Base-by-base conservation (phyloP, 2,329 filamentous ascomycete genomes). In the Diaporthe vaccinii region DNA sequence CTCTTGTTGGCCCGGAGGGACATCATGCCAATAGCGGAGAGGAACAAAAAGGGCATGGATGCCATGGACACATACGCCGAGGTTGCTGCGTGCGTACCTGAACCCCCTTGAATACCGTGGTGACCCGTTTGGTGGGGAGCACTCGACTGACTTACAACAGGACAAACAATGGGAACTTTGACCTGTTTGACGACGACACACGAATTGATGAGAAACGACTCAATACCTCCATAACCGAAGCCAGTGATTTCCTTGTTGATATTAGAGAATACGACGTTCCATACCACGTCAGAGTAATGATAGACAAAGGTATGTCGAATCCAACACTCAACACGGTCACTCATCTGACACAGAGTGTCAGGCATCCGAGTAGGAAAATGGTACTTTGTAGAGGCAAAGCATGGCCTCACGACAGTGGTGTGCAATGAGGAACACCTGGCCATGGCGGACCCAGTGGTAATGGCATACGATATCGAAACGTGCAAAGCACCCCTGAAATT, bases 391-490 rank as follows among this genome's bases (percentile, higher is more conserved):
- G 95, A 98, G 81, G 94, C 95, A 65, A 98, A 98, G 82, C 96
- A 98, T 81, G 97, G 97, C 74, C 87, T 93, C 74, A 93, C 96
- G 74, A 94, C 91, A n/a, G 87, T 99, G 78, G 92, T 89, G 61
- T 95, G 94, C 82, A 93, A 98, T 82, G 94, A 96, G 83, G 95
- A 98, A 76, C 93, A 95, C 79, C 89, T 98, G 65, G 92, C 95
- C 76, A 94, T 95, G 84, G 96, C 97, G 31, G 97, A 99, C 81
- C 97, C 97, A 1, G 94, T 98, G n/a, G 94, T 99, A 28, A 93
- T 99, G 90, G 97, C 97, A n/a, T 99, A 93, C 85, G 97, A 99
- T 91, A 99, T 99, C 81, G 97, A 99, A 85, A 99, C 97, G 3
- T 96, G 95, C 7, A 99, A 99, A 82, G 88, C 97, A 22, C 97